Evolutionary conservation across 2,329 filamentous ascomycete species (phyloP).

Genomic region (Penicillium sp.): DNA sequence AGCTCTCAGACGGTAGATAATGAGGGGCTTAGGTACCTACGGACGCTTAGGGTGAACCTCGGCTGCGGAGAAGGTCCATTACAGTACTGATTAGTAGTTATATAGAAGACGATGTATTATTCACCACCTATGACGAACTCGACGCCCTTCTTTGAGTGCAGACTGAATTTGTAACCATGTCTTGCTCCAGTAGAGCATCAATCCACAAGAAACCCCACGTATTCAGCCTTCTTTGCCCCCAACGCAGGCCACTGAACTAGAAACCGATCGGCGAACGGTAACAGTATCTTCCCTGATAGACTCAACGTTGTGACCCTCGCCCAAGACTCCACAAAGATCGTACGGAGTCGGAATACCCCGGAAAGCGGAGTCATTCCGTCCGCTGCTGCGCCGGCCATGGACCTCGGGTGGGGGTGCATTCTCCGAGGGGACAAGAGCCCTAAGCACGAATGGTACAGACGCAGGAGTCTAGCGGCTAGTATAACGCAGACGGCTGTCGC

Average conservation of each 20-base stretch:
- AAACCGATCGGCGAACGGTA: constrained; percentile 74
- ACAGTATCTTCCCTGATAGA: constrained; percentile 78
- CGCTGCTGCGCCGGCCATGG: constrained; percentile 6
- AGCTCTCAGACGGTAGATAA: not conserved
- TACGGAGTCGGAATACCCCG: constrained; percentile 63
- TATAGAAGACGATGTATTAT: not conserved
- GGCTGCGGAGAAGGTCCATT: not conserved
- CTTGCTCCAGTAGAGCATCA: constrained; percentile 23
- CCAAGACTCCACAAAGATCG: constrained; percentile 91
- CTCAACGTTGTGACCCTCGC: constrained; percentile 83
- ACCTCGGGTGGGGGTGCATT: not conserved
- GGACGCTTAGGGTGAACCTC: not conserved
- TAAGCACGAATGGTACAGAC: constrained; percentile 52
- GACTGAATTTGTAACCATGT: not conserved
- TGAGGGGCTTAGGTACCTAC: not conserved
- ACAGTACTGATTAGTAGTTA: not conserved
- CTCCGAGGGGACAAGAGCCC: constrained; percentile 3
- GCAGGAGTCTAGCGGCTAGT: constrained; percentile 60
- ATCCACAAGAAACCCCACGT: constrained; percentile 44
- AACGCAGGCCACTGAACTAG: constrained; percentile 80
- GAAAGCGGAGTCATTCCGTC: constrained; percentile 32
- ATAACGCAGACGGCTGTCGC: constrained; percentile 82
- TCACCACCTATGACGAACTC: not conserved
- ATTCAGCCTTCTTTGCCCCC: constrained; percentile 45
- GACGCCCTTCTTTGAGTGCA: not conserved